Evolutionary conservation across 2,329 filamentous ascomycete genomes (phyloP).

Genomic region (Bipolaris oryzae): DNA sequence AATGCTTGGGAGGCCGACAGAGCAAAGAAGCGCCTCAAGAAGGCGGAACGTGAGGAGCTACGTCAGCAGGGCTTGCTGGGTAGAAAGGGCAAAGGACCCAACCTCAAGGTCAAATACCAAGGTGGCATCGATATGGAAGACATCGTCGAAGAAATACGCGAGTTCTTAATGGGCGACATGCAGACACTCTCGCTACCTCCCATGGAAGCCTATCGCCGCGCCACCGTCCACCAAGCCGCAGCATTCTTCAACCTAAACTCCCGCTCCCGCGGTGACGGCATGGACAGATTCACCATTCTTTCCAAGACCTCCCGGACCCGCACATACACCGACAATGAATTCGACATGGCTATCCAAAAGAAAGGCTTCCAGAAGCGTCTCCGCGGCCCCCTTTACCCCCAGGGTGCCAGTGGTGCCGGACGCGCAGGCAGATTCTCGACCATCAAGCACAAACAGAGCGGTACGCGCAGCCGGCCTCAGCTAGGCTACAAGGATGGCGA

Average conservation of each 20-base stretch:
- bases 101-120: slow-evolving; percentile 72
- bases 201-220: slow-evolving; percentile 79
- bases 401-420: slow-evolving; percentile 9
- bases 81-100: slow-evolving; percentile 51
- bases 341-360: slow-evolving; percentile 53
- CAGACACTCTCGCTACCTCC: slow-evolving; percentile 77
- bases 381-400: slow-evolving; percentile 19
- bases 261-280: slow-evolving; percentile 77
- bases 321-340: slow-evolving; percentile 62
- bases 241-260: slow-evolving; percentile 78
- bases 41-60: slow-evolving; percentile 55
- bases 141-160: slow-evolving; percentile 72
- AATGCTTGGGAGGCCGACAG: slow-evolving; percentile 54
- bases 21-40: slow-evolving; percentile 54
- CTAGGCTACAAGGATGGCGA: slow-evolving; percentile 78
- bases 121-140: slow-evolving; percentile 73
- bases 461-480: slow-evolving; percentile 22
- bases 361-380: slow-evolving; percentile 57
- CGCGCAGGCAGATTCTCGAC: slow-evolving; percentile 18
- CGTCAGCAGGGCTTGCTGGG: slow-evolving; percentile 53
- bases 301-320: slow-evolving; percentile 74
- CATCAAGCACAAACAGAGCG: slow-evolving; percentile 19
- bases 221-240: slow-evolving; percentile 79
- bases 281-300: slow-evolving; percentile 75
- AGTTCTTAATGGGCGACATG: slow-evolving; percentile 69